Conservation (phyloP, 2,329 filamentous ascomycete genomes). For the Exophiala spinifera region DNA sequence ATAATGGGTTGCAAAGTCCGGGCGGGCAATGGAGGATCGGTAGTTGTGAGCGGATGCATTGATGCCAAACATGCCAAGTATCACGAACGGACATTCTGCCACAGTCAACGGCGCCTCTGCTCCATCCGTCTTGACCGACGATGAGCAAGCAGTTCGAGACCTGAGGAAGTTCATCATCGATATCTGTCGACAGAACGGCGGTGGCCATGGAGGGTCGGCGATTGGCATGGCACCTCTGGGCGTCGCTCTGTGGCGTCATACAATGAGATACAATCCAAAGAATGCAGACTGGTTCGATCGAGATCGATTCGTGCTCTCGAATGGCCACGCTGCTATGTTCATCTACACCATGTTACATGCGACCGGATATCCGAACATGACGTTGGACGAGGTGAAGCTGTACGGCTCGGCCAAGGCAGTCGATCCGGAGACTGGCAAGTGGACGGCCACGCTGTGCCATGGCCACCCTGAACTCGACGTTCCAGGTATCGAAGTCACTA, state of each 20-base stretch:
- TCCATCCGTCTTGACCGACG: slow-evolving; percentile 4
- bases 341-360: slow-evolving; percentile 36
- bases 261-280: slow-evolving; percentile 39
- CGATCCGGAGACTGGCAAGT: slow-evolving; percentile 5
- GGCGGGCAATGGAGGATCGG: neutral
- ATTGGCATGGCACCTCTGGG: slow-evolving; percentile 52
- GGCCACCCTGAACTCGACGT: slow-evolving; percentile 52
- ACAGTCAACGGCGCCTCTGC: neutral
- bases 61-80: slow-evolving; percentile 7
- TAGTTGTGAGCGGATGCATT: neutral
- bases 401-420: slow-evolving; percentile 32
- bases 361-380: slow-evolving; percentile 35
- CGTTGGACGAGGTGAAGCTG: slow-evolving; percentile 36
- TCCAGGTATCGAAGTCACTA: slow-evolving; percentile 56
- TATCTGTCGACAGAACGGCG: slow-evolving; percentile 10
- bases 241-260: slow-evolving; percentile 43
- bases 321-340: slow-evolving; percentile 36
- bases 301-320: slow-evolving; percentile 62
- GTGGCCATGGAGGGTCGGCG: slow-evolving; percentile 10
- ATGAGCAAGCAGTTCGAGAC: slow-evolving; percentile 7
- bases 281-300: slow-evolving; percentile 58
- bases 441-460: slow-evolving; percentile 43
- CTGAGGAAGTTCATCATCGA: slow-evolving; percentile 10
- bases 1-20: slow-evolving; percentile 6
- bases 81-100: neutral